Evolutionary conservation across 306 rosid species (phyloP).

Genomic region (Coriaria nepalensis): DNA sequence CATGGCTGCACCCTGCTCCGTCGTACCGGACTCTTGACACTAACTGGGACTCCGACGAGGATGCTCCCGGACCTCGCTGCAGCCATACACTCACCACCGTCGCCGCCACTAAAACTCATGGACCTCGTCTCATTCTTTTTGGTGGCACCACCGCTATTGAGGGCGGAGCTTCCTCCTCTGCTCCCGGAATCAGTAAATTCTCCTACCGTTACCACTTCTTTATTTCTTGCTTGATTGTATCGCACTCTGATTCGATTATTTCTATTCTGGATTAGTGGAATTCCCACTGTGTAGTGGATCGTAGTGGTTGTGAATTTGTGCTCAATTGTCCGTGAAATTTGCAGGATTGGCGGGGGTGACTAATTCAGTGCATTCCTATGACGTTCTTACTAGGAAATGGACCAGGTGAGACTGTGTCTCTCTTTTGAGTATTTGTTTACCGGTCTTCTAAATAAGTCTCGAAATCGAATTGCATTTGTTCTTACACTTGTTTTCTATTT

Average conservation of each 20-base stretch:
- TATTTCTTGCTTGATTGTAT: neutral
- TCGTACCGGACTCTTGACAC: constrained; percentile 47
- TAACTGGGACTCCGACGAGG: constrained; percentile 83
- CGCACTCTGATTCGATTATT: neutral
- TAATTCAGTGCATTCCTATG: constrained; percentile 83
- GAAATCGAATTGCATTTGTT: constrained; percentile 20
- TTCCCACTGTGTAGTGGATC: neutral
- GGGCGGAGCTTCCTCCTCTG: constrained; percentile 65
- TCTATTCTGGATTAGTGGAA: neutral
- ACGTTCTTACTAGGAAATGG: constrained; percentile 78
- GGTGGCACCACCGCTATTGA: constrained; percentile 99
- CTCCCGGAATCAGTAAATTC: constrained; percentile 76
- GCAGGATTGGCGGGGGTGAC: constrained; percentile 93
- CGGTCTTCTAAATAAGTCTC: neutral
- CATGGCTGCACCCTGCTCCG: constrained; percentile 88
- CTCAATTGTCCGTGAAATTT: constrained; percentile 6
- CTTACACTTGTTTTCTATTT: constrained; percentile 18
- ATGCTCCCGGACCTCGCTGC: constrained; percentile 92
- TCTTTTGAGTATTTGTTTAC: neutral
- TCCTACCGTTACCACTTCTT: neutral
- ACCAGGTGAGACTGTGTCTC: constrained; percentile 38
- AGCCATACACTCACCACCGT: constrained; percentile 83
- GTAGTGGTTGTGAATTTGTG: neutral
- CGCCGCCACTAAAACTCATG: constrained; percentile 70
- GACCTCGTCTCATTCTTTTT: constrained; percentile 79